Evolutionary conservation across 2,329 filamentous ascomycete genomes (phyloP), one percentile per base, ranked within the genome.

Genomic region (Colletotrichum godetiae): DNA sequence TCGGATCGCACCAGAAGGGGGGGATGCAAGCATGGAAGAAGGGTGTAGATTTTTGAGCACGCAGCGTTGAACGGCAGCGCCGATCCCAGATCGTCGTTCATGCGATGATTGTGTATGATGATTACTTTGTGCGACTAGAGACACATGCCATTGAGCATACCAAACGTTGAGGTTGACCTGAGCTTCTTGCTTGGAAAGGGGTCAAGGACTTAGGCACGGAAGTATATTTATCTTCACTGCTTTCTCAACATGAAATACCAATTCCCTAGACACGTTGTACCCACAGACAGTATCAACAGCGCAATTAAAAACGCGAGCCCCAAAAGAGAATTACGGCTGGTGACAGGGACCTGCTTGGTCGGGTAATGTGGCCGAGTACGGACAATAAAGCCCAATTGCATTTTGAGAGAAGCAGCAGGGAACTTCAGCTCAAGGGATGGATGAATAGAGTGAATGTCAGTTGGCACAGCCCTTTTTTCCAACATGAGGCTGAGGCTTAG

Each of bases 401-500:
- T 24, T 10, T 2, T 53, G 19, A n/a, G 2, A 35, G 22, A 10
- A 24, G 5, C 19, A 19, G 22, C 33, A 35, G 22, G 13, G 12
- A 33, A 27, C 27, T 15, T 19, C 6, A 57, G 42, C 49, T 8
- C 22, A 66, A 35, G 35, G 31, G 61, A 31, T 52, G 15, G 5
- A 49, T 29, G 35, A 68, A n/a, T 22, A n/a, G 65, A 19, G 11
- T 24, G 22, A 31, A 29, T 55, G 61, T 13, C 29, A 42, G 24
- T 4, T 15, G 24, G 63, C 63, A 57, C 52, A 56, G 63, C 33
- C 52, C 35, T 58, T 35, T 27, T 42, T 35, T 42, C 49, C 49
- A 46, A 49, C 62, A 37, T 53, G 53, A 69, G 53, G 67, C 61
- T 58, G 29, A 31, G 49, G n/a, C 61, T 29, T 49, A 24, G 19